Evolutionary conservation across 345 rosid genomes (phyloP).

Genomic region (Hypericum perforatum): DNA sequence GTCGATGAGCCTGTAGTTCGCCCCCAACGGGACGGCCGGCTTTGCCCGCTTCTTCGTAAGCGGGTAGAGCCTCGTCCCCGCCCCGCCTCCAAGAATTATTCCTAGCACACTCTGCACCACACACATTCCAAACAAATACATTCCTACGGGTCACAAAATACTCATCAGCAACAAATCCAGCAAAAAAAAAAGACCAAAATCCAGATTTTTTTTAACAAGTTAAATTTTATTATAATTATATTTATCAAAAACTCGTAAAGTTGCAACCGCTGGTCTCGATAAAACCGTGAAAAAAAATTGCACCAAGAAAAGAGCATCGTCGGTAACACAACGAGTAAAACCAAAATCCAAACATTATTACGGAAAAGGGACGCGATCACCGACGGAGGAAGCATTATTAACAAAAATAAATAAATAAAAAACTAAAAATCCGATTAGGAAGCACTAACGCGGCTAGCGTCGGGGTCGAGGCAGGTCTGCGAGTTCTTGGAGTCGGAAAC

Average conservation of each 20-base stretch:
- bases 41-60: conserved; percentile 95
- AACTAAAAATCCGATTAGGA: background rate
- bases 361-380: background rate
- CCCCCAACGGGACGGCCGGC: conserved; percentile 93
- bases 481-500: conserved; percentile 85
- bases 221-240: no score
- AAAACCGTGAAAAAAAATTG: no score
- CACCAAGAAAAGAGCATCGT: no score
- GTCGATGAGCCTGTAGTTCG: conserved; percentile 85
- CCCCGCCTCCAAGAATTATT: conserved; percentile 93
- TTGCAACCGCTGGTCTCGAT: no score
- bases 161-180: no score
- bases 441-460: conserved; percentile 76
- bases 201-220: no score
- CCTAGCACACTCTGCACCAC: conserved; percentile 77
- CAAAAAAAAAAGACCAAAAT: no score
- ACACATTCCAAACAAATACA: no score
- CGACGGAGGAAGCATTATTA: background rate
- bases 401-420: background rate
- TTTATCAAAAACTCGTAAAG: no score
- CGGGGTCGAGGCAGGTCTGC: conserved; percentile 96
- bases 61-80: conserved; percentile 87
- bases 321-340: no score
- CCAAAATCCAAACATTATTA: no score
- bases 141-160: no score